phyloP scores from a whole-genome alignment of 495 filamentous ascomycete species.

The Podospora pseudopauciseta region DNA sequence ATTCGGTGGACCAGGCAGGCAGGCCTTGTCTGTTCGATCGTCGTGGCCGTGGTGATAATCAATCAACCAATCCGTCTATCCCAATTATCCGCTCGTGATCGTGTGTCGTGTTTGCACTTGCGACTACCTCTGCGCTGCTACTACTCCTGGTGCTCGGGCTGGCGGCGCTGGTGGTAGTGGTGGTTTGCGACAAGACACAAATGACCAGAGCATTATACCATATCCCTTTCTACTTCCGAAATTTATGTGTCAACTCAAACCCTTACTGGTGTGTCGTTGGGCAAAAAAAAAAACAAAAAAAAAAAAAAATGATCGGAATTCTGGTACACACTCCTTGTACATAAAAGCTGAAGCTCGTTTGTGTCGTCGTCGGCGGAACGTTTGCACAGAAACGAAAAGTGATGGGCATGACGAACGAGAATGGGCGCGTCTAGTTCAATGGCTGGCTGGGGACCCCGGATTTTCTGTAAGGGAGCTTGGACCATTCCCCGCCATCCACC shows the following conservation, averaged over 20 bases:
- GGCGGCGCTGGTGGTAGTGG: background rate
- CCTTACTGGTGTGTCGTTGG: background rate
- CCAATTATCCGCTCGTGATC: background rate
- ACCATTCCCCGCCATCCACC: background rate
- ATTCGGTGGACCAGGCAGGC: background rate
- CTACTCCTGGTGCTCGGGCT: background rate
- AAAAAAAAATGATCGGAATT: background rate
- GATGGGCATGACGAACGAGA: background rate
- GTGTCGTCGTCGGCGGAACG: background rate
- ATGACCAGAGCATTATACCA: constrained; percentile 11
- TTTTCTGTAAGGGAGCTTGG: background rate
- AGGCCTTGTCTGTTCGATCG: background rate
- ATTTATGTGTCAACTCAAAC: background rate
- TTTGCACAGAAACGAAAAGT: background rate
- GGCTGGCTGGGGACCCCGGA: background rate
- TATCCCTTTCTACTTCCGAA: background rate
- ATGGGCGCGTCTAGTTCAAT: background rate
- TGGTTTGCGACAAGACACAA: background rate
- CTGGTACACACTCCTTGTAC: background rate
- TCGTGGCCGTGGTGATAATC: background rate
- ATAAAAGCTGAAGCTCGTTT: background rate
- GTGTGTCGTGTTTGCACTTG: background rate
- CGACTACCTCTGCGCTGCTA: background rate
- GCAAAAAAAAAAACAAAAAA: background rate
- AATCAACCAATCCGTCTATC: background rate